Evolutionary conservation across 768 basidiomycete species (phyloP).

Genomic region (Galerina sulciceps): DNA sequence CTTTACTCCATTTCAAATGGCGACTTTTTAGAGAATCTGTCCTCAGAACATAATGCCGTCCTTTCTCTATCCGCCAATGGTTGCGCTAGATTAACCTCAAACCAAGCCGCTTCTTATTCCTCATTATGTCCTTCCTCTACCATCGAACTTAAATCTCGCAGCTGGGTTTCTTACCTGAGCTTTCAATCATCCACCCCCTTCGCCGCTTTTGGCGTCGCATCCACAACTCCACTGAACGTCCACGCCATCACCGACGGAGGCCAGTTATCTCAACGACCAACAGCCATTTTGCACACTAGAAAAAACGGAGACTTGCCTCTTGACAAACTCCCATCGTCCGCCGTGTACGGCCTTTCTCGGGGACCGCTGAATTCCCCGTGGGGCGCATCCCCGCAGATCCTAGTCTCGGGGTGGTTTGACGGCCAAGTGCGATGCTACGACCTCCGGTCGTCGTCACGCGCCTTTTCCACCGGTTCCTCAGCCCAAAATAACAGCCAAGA

Average conservation of each 20-base stretch:
- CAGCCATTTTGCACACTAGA: constrained; percentile 48
- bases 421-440: constrained; percentile 76
- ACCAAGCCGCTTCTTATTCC: background rate
- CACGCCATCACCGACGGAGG: constrained; percentile 53
- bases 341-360: constrained; percentile 74
- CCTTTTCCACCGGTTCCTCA: constrained; percentile 1
- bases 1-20: constrained; percentile 37
- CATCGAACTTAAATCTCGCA: constrained; percentile 52
- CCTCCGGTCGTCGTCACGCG: constrained; percentile 54
- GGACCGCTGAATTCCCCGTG: constrained; percentile 67
- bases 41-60: constrained; percentile 44
- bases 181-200: constrained; percentile 56
- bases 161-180: constrained; percentile 69
- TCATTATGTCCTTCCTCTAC: constrained; percentile 13
- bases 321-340: constrained; percentile 40
- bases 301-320: constrained; percentile 21
- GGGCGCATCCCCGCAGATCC: constrained; percentile 70
- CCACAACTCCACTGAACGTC: constrained; percentile 59
- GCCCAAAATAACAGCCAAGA: constrained; percentile 1
- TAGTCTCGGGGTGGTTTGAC: constrained; percentile 86
- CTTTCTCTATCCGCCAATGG: constrained; percentile 59
- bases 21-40: constrained; percentile 62
- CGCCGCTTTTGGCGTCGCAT: constrained; percentile 71
- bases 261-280: constrained; percentile 48
- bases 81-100: constrained; percentile 15